Evolutionary conservation across 768 basidiomycete genomes (phyloP).

Genomic region (Hysterangium stoloniferum): DNA sequence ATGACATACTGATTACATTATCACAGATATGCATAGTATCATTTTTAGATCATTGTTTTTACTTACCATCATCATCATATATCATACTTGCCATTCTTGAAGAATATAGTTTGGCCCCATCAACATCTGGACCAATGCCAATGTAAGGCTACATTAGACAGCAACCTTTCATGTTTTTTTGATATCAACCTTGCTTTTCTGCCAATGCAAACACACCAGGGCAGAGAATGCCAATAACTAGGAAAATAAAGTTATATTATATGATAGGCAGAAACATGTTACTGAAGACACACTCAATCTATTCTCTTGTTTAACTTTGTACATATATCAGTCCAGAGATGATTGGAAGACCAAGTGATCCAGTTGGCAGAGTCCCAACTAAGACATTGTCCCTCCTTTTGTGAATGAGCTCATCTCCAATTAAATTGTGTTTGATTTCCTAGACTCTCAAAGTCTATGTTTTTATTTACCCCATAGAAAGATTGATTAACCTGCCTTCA

Average conservation of each 20-base stretch:
- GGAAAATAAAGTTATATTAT: background rate
- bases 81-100: too few species aligned
- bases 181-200: too few species aligned
- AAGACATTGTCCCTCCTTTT: constrained; percentile 7
- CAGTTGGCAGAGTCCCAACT: constrained; percentile 7
- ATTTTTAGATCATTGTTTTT: too few species aligned
- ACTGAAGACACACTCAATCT: background rate
- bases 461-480: background rate
- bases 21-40: too few species aligned
- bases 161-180: too few species aligned
- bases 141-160: too few species aligned
- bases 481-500: constrained; percentile 15
- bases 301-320: background rate
- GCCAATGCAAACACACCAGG: constrained; percentile 10
- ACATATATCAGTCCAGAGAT: constrained; percentile 8
- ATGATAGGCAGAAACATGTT: background rate
- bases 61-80: too few species aligned
- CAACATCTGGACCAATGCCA: too few species aligned
- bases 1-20: too few species aligned
- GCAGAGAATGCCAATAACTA: constrained; percentile 5
- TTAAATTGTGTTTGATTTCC: background rate
- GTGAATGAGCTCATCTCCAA: constrained; percentile 1
- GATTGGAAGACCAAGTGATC: constrained; percentile 7
- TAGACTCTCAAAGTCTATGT: background rate
- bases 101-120: too few species aligned